phyloP scores from a whole-genome alignment of 345 rosid genomes.

The Noccaea caerulescens region DNA sequence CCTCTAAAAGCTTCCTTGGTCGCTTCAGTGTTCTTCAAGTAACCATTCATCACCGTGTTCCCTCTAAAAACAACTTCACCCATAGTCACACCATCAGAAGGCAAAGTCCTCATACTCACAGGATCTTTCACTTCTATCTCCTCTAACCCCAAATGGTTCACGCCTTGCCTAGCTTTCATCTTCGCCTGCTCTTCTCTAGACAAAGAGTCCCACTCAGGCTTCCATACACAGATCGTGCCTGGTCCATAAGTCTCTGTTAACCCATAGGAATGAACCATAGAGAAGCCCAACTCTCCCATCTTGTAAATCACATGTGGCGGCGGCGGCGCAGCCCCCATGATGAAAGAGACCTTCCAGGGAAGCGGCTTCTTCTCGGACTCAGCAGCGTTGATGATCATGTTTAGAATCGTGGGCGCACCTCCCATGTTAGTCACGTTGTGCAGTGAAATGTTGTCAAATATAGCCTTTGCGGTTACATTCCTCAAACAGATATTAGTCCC shows the following conservation, averaged over 20 bases:
- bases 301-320: slow-evolving; percentile 62
- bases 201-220: slow-evolving; percentile 71
- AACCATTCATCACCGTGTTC: slow-evolving; percentile 82
- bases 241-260: slow-evolving; percentile 85
- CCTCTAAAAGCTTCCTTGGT: slow-evolving; percentile 65
- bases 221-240: slow-evolving; percentile 69
- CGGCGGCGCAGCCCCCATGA: slow-evolving; percentile 77
- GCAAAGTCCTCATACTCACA: slow-evolving; percentile 59
- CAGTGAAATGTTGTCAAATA: slow-evolving; percentile 56
- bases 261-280: slow-evolving; percentile 65
- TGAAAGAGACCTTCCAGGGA: slow-evolving; percentile 55
- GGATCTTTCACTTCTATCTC: slow-evolving; percentile 68
- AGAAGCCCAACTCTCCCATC: slow-evolving; percentile 71
- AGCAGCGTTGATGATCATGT: slow-evolving; percentile 63
- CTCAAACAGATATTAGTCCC: slow-evolving; percentile 79
- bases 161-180: slow-evolving; percentile 72
- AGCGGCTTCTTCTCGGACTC: slow-evolving; percentile 48
- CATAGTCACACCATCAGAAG: slow-evolving; percentile 62
- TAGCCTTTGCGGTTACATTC: slow-evolving; percentile 55
- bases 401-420: slow-evolving; percentile 81
- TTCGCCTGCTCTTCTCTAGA: slow-evolving; percentile 55
- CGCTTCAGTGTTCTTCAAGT: slow-evolving; percentile 64
- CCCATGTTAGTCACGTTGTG: slow-evolving; percentile 82
- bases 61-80: slow-evolving; percentile 85
- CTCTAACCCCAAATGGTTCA: slow-evolving; percentile 64